Base-by-base conservation (phyloP, 2,329 filamentous ascomycete genomes). In the Cercospora brassicicola region DNA sequence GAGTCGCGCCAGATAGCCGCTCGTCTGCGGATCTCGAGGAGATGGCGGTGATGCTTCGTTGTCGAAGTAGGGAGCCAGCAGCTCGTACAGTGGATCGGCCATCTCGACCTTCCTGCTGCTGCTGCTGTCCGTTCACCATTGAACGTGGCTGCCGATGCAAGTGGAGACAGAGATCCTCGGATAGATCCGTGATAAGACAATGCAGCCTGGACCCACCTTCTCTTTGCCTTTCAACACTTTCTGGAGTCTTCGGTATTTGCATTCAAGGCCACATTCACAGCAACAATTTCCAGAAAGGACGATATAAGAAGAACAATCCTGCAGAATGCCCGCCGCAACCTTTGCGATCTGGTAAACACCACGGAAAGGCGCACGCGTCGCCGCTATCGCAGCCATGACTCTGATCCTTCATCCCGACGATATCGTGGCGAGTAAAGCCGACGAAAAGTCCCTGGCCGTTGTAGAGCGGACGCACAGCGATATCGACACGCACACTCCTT, bases 1-100 rank as follows among this genome's bases (percentile, higher is more conserved):
- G 56, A 98, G 84, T 69, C 90, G 88, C 68, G 88, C 86, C 57
- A 98, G 88, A 79, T 98, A 99, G 62, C 86, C 84, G 62, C 88
- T 82, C 10, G 88, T 88, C 42, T 84, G 82, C 9, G 84, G 78
- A 76, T 91, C 85, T 26, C 82, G 80, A 45, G 79, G 76, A 36
- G 71, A 68, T 13, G 78, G 76, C 45, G 79, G 77, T 13, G 82
- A 78, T 57, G 81, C 76, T 69, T 73, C 78, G 26, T 68, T 71
- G 74, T 86, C 82, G 70, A 90, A 82, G 77, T 90, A 86, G 28
- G 89, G 88, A 64, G 83, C 80, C 53, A 95, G 84, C 51, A 95
- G 84, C 67, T 95, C 92, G 75, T 92, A 90, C 45, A 96, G 84
- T 15, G 91, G 84, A 77, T 94, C 91, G 3, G 67, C 68, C 69